phyloP scores from a whole-genome alignment of 2,329 filamentous ascomycete species.

The Verticillium nubilum region DNA sequence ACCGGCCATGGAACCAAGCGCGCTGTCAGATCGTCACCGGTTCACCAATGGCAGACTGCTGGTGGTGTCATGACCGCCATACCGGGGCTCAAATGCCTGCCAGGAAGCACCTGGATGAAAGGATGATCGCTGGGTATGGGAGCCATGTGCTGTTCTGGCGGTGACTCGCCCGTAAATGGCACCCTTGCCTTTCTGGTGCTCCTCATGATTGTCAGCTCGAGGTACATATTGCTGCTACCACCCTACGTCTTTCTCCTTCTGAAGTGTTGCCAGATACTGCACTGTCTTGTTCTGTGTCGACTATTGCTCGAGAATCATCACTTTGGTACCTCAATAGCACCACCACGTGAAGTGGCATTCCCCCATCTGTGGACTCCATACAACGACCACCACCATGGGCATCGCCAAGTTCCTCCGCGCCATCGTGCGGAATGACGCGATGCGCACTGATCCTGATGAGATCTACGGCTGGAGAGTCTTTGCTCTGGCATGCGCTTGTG shows the following conservation, averaged over 20 bases:
- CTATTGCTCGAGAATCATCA: neutral
- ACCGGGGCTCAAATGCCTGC: neutral
- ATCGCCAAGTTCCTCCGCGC: slow-evolving; percentile 41
- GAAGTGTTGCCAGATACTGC: neutral
- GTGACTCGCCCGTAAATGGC: no score
- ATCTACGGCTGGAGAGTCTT: slow-evolving; percentile 68
- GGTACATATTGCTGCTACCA: neutral
- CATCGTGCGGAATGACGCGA: slow-evolving; percentile 65
- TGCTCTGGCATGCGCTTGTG: slow-evolving; percentile 52
- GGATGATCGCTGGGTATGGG: neutral
- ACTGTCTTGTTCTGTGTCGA: neutral
- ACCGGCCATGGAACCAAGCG: neutral
- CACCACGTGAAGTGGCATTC: neutral
- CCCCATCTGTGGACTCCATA: neutral
- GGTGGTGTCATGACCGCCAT: neutral
- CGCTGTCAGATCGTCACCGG: neutral
- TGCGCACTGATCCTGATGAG: slow-evolving; percentile 60
- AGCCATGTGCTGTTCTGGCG: neutral
- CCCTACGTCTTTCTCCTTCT: neutral
- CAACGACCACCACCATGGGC: slow-evolving; percentile 29
- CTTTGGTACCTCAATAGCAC: neutral
- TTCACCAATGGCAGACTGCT: neutral
- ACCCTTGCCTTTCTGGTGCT: no score
- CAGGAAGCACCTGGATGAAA: neutral
- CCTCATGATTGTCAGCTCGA: neutral